Evolutionary conservation across 75 land plant genomes (phyloP).

Genomic region (Larix kaempferi): DNA sequence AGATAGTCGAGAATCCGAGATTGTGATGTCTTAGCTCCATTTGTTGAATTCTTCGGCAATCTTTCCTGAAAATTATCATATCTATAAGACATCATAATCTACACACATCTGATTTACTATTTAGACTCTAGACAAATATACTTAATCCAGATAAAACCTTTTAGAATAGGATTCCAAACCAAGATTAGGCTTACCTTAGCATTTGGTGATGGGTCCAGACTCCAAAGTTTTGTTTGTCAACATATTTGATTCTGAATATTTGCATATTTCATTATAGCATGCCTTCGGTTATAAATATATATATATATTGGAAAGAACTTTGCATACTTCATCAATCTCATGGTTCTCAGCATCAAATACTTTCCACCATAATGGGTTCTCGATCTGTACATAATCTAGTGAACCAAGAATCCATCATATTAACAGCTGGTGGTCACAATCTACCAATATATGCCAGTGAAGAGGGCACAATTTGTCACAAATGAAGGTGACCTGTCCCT

Average conservation of each 20-base stretch:
- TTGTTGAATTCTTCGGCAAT: conserved; percentile 18
- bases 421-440: too few relatives aligned
- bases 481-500: too few relatives aligned
- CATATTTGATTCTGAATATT: conserved; percentile 65
- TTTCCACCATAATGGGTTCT: too few relatives aligned
- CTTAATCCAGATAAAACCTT: background rate
- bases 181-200: conserved; percentile 38
- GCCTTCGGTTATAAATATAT: too few relatives aligned
- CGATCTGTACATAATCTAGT: too few relatives aligned
- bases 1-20: conserved; percentile 7
- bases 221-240: conserved; percentile 44
- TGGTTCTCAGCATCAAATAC: conserved; percentile 85
- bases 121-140: background rate
- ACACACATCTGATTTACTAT: background rate
- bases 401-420: too few relatives aligned
- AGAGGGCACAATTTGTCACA: too few relatives aligned
- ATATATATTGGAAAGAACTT: conserved; percentile 74
- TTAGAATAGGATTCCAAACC: background rate
- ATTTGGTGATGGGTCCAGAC: conserved; percentile 51
- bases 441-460: too few relatives aligned
- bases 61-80: conserved; percentile 34
- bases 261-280: conserved; percentile 63
- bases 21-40: conserved; percentile 36
- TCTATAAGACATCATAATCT: background rate
- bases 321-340: conserved; percentile 85